A percentile compares a stretch with the other conserved stretches of the same genome.
Evolutionary conservation across 345 rosid species (phyloP).

Genomic region (Anastatica hierochuntica): DNA sequence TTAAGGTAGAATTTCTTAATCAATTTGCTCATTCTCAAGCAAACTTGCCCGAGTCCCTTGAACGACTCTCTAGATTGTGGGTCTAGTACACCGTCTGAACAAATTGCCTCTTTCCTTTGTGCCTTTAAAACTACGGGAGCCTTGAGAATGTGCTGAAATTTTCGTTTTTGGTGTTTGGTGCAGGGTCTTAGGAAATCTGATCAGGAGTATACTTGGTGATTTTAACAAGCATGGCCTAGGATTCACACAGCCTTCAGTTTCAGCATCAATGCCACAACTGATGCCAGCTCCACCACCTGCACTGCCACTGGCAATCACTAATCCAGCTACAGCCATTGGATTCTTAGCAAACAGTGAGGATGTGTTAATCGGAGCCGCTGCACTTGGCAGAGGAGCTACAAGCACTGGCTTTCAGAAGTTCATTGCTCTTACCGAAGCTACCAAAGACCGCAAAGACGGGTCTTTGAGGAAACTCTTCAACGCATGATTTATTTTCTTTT

Average conservation of each 20-base stretch:
- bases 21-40: too few relatives aligned
- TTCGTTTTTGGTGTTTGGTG: too few relatives aligned
- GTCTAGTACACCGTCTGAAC: too few relatives aligned
- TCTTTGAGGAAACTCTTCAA: constrained; percentile 91
- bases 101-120: too few relatives aligned
- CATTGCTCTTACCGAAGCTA: constrained; percentile 97
- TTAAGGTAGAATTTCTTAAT: too few relatives aligned
- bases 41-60: too few relatives aligned
- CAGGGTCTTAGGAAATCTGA: constrained; percentile 91
- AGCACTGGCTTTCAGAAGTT: constrained; percentile 96
- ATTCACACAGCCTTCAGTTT: constrained; percentile 35
- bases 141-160: too few relatives aligned
- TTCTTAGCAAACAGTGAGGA: constrained; percentile 82
- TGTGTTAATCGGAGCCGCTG: constrained; percentile 90
- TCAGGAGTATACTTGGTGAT: constrained; percentile 74
- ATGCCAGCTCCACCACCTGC: constrained; percentile 31
- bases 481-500: constrained; percentile 4
- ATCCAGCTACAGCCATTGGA: constrained; percentile 42
- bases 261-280: constrained; percentile 31
- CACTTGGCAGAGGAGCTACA: constrained; percentile 97
- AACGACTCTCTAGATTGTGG: too few relatives aligned
- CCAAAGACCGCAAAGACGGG: constrained; percentile 93
- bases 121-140: too few relatives aligned
- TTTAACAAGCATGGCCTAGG: constrained; percentile 79
- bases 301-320: constrained; percentile 25